Percentiles rank a stretch among this genome's conserved stretches.
Conservation (phyloP, 352 stramenopile species). For the Phytophthora fragariaefolia region DNA sequence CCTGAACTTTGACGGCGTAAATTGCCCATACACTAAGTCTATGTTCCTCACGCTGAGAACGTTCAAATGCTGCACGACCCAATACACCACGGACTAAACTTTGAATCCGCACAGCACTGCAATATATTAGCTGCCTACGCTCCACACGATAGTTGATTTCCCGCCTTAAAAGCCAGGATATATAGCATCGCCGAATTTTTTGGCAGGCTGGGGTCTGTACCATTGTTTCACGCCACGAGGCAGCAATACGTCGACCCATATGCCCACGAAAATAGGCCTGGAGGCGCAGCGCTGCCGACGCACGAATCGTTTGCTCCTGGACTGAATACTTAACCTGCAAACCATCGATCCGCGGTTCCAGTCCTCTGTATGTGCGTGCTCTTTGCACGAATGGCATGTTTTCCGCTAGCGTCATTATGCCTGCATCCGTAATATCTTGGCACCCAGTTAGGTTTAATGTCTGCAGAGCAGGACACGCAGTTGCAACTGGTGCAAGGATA, state of each 20-base stretch:
- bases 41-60: slow-evolving; percentile 38
- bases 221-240: slow-evolving; percentile 60
- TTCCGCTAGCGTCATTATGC: slow-evolving; percentile 66
- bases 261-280: slow-evolving; percentile 73
- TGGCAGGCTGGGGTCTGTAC: slow-evolving; percentile 57
- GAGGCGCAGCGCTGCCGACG: slow-evolving; percentile 74
- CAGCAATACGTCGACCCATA: slow-evolving; percentile 52
- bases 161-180: slow-evolving; percentile 48
- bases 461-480: slow-evolving; percentile 60
- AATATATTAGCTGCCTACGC: slow-evolving; percentile 38
- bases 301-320: slow-evolving; percentile 75
- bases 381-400: slow-evolving; percentile 76
- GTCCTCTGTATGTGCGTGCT: slow-evolving; percentile 57
- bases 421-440: slow-evolving; percentile 79
- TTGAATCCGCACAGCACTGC: slow-evolving; percentile 63
- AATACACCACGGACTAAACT: slow-evolving; percentile 57
- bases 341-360: slow-evolving; percentile 61
- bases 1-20: slow-evolving; percentile 61
- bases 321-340: slow-evolving; percentile 73
- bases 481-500: slow-evolving; percentile 64
- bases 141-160: slow-evolving; percentile 47
- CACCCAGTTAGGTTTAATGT: slow-evolving; percentile 78
- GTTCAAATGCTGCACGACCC: slow-evolving; percentile 43
- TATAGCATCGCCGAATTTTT: slow-evolving; percentile 61
- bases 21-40: slow-evolving; percentile 46